A percentile compares a stretch with the other conserved stretches of the same genome.
These are phyloP conservation scores for Coniella vitis DNA, from an alignment of 2,329 filamentous ascomycete genomes.

Conservation along the genomic window DNA sequence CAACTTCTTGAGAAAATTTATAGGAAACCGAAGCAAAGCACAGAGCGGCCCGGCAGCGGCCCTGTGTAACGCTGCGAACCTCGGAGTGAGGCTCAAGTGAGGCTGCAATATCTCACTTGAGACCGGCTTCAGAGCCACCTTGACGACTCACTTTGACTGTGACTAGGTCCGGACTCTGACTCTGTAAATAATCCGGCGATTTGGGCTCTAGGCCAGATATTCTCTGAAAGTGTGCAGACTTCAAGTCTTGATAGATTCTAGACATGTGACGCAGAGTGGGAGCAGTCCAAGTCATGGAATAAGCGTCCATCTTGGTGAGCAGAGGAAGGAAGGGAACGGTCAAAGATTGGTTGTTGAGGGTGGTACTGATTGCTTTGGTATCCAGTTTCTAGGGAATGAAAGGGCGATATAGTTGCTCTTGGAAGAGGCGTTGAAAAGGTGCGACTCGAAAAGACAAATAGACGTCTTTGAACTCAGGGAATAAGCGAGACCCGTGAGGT, in stretches of 20 bases:
- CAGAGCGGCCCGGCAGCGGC: no score
- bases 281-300: conserved; percentile 43
- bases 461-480: no score
- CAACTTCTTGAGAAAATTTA: no score
- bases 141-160: conserved; percentile 5
- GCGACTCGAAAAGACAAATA: no score
- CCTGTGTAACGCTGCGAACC: no score
- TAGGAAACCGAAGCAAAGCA: no score
- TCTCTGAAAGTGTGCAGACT: conserved; percentile 32
- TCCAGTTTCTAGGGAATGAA: background rate
- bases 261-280: conserved; percentile 36
- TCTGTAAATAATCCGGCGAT: conserved; percentile 10
- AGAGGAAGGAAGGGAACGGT: background rate
- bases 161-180: background rate
- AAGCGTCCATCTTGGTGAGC: conserved; percentile 39
- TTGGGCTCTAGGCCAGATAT: conserved; percentile 27
- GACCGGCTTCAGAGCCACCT: background rate
- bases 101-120: background rate
- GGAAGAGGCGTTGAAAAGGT: no score
- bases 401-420: no score
- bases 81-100: no score
- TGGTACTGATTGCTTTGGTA: background rate
- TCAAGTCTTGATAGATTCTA: conserved; percentile 44
- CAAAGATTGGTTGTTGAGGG: background rate
- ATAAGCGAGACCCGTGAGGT: no score